phyloP scores from a whole-genome alignment of 2,329 filamentous ascomycete genomes.

The Tolypocladium pustulatum region DNA sequence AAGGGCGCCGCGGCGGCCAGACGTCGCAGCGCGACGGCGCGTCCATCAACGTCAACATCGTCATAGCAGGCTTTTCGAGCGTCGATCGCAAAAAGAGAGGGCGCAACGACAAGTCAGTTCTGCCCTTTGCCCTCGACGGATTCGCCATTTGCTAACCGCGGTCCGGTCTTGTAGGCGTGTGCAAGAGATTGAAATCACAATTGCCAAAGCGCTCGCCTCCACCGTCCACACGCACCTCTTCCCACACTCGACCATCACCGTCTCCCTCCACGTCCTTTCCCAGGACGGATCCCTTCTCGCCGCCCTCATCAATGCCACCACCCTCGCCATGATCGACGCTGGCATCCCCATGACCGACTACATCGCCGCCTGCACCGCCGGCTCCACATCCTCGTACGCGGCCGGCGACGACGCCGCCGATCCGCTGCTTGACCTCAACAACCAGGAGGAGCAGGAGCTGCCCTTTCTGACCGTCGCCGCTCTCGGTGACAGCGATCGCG shows the following conservation, averaged over 20 bases:
- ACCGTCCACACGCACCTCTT: conserved; percentile 81
- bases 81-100: conserved; percentile 72
- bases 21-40: conserved; percentile 33
- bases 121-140: not conserved
- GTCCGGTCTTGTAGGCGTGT: conserved; percentile 47
- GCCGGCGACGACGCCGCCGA: conserved; percentile 60
- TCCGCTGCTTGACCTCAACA: conserved; percentile 70
- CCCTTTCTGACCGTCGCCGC: conserved; percentile 83
- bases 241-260: conserved; percentile 73
- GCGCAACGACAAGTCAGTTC: conserved; percentile 64
- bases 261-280: conserved; percentile 78
- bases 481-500: conserved; percentile 60
- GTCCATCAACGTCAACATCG: conserved; percentile 70
- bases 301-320: conserved; percentile 81
- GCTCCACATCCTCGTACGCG: conserved; percentile 59
- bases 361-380: conserved; percentile 78
- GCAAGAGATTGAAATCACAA: conserved; percentile 69
- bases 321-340: conserved; percentile 85
- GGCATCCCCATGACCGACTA: conserved; percentile 94
- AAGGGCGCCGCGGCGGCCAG: conserved; percentile 25
- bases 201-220: conserved; percentile 65
- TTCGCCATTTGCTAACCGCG: not conserved
- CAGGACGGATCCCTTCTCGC: conserved; percentile 87
- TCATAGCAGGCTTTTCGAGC: conserved; percentile 77
- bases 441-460: conserved; percentile 74